These are phyloP conservation scores for Fusarium coicis DNA, from an alignment of 2,329 filamentous ascomycete genomes.

Conservation along the genomic window DNA sequence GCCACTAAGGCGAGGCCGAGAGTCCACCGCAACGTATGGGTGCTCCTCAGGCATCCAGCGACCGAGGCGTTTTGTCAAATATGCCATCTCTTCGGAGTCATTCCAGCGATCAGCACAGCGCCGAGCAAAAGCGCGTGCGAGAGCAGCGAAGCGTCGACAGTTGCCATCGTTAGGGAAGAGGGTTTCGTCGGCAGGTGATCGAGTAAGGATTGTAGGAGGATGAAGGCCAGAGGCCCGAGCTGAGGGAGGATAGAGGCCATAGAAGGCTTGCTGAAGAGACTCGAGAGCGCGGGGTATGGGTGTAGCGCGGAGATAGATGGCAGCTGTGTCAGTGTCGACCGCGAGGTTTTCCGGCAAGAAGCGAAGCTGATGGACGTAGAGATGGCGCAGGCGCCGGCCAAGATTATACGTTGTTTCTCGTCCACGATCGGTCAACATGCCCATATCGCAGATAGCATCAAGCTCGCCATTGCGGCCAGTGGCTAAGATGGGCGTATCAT, in stretches of 20 bases:
- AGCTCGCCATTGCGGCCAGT: conserved; percentile 74
- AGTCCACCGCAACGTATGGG: conserved; percentile 81
- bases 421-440: conserved; percentile 81
- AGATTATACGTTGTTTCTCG: conserved; percentile 77
- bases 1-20: conserved; percentile 83
- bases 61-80: conserved; percentile 79
- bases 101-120: conserved; percentile 80
- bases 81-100: conserved; percentile 80
- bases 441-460: conserved; percentile 83
- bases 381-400: conserved; percentile 72
- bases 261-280: conserved; percentile 79
- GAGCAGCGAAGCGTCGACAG: conserved; percentile 77
- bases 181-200: conserved; percentile 76
- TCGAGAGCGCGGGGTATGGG: conserved; percentile 81
- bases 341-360: conserved; percentile 74
- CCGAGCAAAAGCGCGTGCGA: conserved; percentile 77
- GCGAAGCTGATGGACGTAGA: conserved; percentile 79
- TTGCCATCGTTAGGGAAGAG: conserved; percentile 81
- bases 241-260: conserved; percentile 75
- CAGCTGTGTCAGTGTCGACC: conserved; percentile 61
- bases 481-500: conserved; percentile 77
- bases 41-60: conserved; percentile 85
- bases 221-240: conserved; percentile 61
- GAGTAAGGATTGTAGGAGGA: conserved; percentile 72
- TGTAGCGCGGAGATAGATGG: conserved; percentile 79